Evolutionary conservation across 2,329 filamentous ascomycete genomes (phyloP), one percentile per base, ranked within the genome.

Genomic region (Thielaviopsis punctulata): DNA sequence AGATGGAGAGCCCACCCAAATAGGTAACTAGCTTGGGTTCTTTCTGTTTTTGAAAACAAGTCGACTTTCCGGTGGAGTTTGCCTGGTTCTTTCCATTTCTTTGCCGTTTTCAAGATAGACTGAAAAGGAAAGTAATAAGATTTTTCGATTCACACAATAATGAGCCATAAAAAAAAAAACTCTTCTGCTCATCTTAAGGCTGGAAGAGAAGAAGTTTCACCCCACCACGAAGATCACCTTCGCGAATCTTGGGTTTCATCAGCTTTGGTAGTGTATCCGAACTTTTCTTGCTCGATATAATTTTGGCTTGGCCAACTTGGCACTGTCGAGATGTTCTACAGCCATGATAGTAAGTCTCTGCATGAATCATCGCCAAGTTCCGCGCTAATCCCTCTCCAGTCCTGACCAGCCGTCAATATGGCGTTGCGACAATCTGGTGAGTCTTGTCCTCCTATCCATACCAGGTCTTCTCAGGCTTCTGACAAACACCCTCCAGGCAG

Each of bases 381-480:
- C 9, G 15, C 36, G 12, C 62, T 67, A 45, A 69, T 59, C 19
- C 9, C 21, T 44, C n/a, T 19, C 10, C 53, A 82, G 79, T 98
- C 55, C 77, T 98, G 52, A 92, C 82, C 3, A 90, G 77, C 56
- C 80, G 80, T 62, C 83, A 92, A 64, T 85, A 95, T 76, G 92
- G 92, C 52, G 85, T 98, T 53, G 84, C 90, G 13, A 98, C 90
- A 2, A 82, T 98, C 55, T 98, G 92, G 90, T 94, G 72, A 61
- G 76, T 61, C 22, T 22, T n/a, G 24, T 15, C 15, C 5, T 7
- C 9, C 3, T 3, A 22, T 43, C 1, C 12, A 5, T 3, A 3
- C 2, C 7, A 1, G 41, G 2, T 15, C 45, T 52, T 57, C 53
- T 56, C 52, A 56, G n/a, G n/a, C n/a, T n/a, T n/a, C 12, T 55